Base-by-base conservation (phyloP, 192 early-diverging fungal genomes). In the Coemansia sp. region DNA sequence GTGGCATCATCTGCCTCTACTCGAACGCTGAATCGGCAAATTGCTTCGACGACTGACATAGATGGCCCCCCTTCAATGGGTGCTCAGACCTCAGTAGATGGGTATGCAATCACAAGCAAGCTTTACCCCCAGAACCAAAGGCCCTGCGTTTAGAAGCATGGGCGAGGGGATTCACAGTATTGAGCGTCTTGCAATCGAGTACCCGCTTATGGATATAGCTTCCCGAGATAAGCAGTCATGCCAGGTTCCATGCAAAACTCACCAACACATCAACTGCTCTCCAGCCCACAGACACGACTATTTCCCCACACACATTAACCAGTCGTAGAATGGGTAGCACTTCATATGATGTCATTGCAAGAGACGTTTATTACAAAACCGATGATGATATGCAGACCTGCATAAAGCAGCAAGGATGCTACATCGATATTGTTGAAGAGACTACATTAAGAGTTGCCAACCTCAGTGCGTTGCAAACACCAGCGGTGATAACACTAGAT, bases 131-230 rank as follows among this genome's bases (percentile, higher is more conserved):
- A 16, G 4, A 9, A 44, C 12, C 14, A 44, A 44, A 3, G 12
- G 5, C 12, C 9, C 7, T 44, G 12, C 14, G 14, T 16, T 3
- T 44, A 44, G 3, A 14, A 16, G 0, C 9, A 16, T 4, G 14
- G 14, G 12, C 38, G 16, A 44, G 12, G 12, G 3, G 1, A 44
- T 44, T 44, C 12, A 19, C n/a, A 49, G 44, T 14, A 30, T 49
- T 0, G 56, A 50, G 30, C 55, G 26, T 5, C n/a, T 69, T 23
- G 67, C 32, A 18, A 62, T 69, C 19, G 67, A 62, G 22, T 69
- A 62, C 23, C 67, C 60, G 0, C 54, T 62, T 54, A 31, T 54
- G 7, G 54, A 69, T 2, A 31, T 58, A 4, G 44, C 53, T 50
- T 0, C 60, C 55, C 6, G 44, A 32, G 27, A 31, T 65, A 31